Base-by-base conservation (phyloP, 805 yeast species). In the Tetrapisispora iriomotensis region DNA sequence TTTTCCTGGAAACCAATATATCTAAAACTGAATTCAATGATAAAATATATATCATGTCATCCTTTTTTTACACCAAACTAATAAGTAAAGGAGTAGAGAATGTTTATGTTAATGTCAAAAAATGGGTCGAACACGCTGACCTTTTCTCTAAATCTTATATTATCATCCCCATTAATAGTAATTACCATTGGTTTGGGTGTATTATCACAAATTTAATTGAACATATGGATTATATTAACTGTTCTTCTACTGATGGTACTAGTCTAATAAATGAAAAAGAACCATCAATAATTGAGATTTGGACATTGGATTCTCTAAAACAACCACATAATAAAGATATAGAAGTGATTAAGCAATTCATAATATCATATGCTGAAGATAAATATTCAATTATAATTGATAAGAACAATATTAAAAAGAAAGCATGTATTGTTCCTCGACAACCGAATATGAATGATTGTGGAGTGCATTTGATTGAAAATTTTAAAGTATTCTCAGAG, bases 361-460 rank as follows among this genome's bases (percentile, higher is more conserved):
- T 87, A 4, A 67, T 72, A 4, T 76, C 71, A 2, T 87, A 82
- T 59, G 90, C 94, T 8, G 63, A 65, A 38, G 92, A 82, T 25
- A 78, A 74, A 47, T 70, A 75, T 47, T 62, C 60, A 1, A 45
- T 79, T 8, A 67, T 62, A 0, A 51, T 87, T 3, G 61, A 62
- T 17, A 65, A 65, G 10, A 57, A 62, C 5, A 68, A 65, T 31
- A 72, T 88, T 18, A 58, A 67, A 32, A 61, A 74, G 34, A 56
- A 65, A 37, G 58, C 66, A 7, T 76, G 78, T 4, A 53, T 65
- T 5, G 92, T 86, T 0, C 95, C 96, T 1, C 76, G 71, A 42
- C 98, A 92, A 54, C 77, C 78, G 23, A 92, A 92, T 56, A 77
- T 79, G 62, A 84, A 87, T 54, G 98, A 92, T 57, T 92, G 98